Evolutionary conservation across 1,139 yeast genomes (phyloP).

Genomic region (Meyerozyma smithsonii): DNA sequence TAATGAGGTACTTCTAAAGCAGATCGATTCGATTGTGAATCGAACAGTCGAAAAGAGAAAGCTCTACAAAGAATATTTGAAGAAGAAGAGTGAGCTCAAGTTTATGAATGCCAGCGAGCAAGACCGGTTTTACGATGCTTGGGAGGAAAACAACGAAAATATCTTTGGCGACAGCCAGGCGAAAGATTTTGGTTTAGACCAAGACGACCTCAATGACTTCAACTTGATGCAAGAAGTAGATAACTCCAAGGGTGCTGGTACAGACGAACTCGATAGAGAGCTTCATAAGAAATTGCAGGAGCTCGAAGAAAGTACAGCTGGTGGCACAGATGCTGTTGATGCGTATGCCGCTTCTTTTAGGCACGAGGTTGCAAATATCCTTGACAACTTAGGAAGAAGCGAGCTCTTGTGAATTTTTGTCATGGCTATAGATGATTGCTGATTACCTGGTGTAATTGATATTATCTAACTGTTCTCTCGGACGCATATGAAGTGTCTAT

Average conservation of each 20-base stretch:
- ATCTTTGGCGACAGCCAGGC: constrained; percentile 38
- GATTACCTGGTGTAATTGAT: too few species aligned
- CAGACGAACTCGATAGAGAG: constrained; percentile 9
- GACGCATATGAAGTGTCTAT: too few species aligned
- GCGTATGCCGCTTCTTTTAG: constrained; percentile 8
- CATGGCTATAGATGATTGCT: too few species aligned
- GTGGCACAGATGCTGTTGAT: constrained; percentile 10
- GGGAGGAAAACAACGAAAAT: constrained; percentile 45
- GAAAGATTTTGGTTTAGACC: constrained; percentile 53
- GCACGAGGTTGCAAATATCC: constrained; percentile 5
- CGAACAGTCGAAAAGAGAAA: constrained; percentile 26
- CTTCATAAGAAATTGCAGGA: constrained; percentile 9
- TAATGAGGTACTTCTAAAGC: constrained; percentile 22
- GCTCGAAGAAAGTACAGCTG: not conserved
- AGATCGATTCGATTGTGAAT: constrained; percentile 27
- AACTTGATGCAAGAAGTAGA: constrained; percentile 24
- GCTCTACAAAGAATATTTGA: constrained; percentile 31
- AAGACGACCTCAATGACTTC: constrained; percentile 55
- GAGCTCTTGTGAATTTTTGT: too few species aligned
- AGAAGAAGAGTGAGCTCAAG: constrained; percentile 13
- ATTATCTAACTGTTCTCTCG: too few species aligned
- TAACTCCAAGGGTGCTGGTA: not conserved
- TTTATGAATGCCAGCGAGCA: constrained; percentile 19
- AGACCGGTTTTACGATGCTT: constrained; percentile 38
- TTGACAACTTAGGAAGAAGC: not conserved